These are phyloP conservation scores for Zygosaccharomyces pseudobailii DNA, from an alignment of 1,139 yeast genomes.

Conservation along the genomic window DNA sequence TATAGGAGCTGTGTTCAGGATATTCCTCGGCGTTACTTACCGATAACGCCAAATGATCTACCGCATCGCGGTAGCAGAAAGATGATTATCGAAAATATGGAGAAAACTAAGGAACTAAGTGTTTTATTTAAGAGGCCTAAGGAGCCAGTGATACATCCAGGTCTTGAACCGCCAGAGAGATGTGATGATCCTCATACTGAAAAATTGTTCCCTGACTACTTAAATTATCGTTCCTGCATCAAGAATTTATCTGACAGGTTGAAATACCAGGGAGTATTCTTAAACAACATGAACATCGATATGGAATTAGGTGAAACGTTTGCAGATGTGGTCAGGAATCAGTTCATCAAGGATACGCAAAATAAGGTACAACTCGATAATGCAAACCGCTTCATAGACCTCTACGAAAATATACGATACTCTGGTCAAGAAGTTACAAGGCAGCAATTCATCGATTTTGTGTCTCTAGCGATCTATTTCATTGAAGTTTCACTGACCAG, in stretches of 20 bases:
- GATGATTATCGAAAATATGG: slow-evolving; percentile 42
- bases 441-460: slow-evolving; percentile 55
- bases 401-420: slow-evolving; percentile 70
- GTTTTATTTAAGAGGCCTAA: slow-evolving; percentile 27
- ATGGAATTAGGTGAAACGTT: slow-evolving; percentile 24
- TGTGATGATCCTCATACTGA: slow-evolving; percentile 20
- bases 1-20: slow-evolving; percentile 59
- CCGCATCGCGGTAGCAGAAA: slow-evolving; percentile 44
- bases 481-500: slow-evolving; percentile 19
- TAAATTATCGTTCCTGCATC: slow-evolving; percentile 28
- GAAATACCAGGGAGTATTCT: slow-evolving; percentile 30
- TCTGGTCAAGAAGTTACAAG: slow-evolving; percentile 60
- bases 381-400: slow-evolving; percentile 40
- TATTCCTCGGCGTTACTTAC: slow-evolving; percentile 72
- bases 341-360: slow-evolving; percentile 18
- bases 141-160: slow-evolving; percentile 30
- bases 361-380: slow-evolving; percentile 22
- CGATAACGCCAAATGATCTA: slow-evolving; percentile 57
- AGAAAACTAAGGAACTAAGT: slow-evolving; percentile 31
- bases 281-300: slow-evolving; percentile 18
- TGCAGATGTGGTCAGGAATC: slow-evolving; percentile 20
- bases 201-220: slow-evolving; percentile 29
- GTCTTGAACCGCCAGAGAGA: slow-evolving; percentile 31
- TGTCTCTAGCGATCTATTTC: slow-evolving; percentile 41
- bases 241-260: slow-evolving; percentile 30